Evolutionary conservation across 768 basidiomycete species (phyloP), one percentile per base, ranked within the genome.

Genomic region (Amanita brunnescens): DNA sequence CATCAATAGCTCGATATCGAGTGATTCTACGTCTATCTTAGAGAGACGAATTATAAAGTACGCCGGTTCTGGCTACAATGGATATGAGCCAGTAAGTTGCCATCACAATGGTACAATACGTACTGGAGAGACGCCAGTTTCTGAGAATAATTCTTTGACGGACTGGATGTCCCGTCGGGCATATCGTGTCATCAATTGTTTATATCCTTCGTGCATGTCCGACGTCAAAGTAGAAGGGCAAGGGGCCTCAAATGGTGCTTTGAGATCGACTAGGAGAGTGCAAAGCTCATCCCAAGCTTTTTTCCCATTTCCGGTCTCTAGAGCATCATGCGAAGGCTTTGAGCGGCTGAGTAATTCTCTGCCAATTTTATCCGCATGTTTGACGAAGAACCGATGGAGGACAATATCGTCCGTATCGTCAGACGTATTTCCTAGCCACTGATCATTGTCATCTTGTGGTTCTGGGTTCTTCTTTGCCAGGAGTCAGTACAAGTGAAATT

Each of bases 391-490:
- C 8, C 90, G 81, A 61, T 91, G 89, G 9, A 91, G 70, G 10
- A 91, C 84, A 33, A 91, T 81, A 35, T 82, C 78, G 59, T 92
- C 89, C 0, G 89, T 88, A 55, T 91, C 87, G 57, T 91, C 90
- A 35, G 85, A 80, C 2, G 83, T 79, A n/a, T 79, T 81, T 16
- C 87, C 74, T 33, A 81, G 64, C 86, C 86, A 88, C 58, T 86
- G 80, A 52, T 87, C 81, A 9, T 73, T 70, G 45, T 79, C 81
- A 29, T 87, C 84, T 13, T 82, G 78, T 9, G 61, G 49, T 8
- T 62, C 55, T 20, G 68, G 53, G 46, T 64, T 65, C 67, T 72
- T 73, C 74, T 75, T 20, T 23, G 20, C 45, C 29, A 6, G 21
- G 30, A 6, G 29, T 14, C 13, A 46, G n/a, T 13, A 21, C 18